These are phyloP conservation scores for Monilinia laxa DNA, from an alignment of 2,329 filamentous ascomycete genomes.

Conservation along the genomic window DNA sequence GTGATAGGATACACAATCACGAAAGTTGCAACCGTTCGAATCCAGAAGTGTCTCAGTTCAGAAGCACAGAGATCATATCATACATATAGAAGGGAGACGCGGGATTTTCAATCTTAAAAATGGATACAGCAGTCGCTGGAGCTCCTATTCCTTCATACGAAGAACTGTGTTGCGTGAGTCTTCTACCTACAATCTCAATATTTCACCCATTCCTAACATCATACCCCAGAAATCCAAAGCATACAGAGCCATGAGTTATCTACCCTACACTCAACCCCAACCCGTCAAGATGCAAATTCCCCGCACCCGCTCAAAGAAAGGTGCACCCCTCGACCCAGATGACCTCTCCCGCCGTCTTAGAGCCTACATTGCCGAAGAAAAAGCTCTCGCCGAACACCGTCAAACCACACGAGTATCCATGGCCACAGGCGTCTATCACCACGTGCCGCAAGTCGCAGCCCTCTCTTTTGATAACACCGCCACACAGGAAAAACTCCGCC, in stretches of 20 bases:
- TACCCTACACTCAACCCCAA: slow-evolving; percentile 25
- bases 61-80: slow-evolving; percentile 17
- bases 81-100: slow-evolving; percentile 5
- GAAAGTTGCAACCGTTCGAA: slow-evolving; percentile 6
- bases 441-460: slow-evolving; percentile 56
- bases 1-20: slow-evolving; percentile 12
- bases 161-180: slow-evolving; percentile 12
- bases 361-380: slow-evolving; percentile 52
- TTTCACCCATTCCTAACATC: not conserved
- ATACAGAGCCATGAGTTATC: slow-evolving; percentile 35
- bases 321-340: slow-evolving; percentile 51
- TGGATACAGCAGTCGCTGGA: not conserved
- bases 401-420: slow-evolving; percentile 27
- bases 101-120: not conserved
- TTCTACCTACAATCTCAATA: not conserved
- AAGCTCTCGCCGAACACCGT: slow-evolving; percentile 40
- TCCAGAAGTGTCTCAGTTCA: slow-evolving; percentile 13
- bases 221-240: slow-evolving; percentile 14
- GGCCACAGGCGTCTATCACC: slow-evolving; percentile 44
- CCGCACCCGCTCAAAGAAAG: slow-evolving; percentile 35
- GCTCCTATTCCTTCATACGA: not conserved
- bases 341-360: slow-evolving; percentile 55
- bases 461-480: slow-evolving; percentile 56
- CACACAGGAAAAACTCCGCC: slow-evolving; percentile 46
- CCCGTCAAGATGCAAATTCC: slow-evolving; percentile 18